Evolutionary conservation across 176 grass and related monocot species (phyloP), one percentile per base, ranked within the genome.

Genomic region (Thinopyrum elongatum): DNA sequence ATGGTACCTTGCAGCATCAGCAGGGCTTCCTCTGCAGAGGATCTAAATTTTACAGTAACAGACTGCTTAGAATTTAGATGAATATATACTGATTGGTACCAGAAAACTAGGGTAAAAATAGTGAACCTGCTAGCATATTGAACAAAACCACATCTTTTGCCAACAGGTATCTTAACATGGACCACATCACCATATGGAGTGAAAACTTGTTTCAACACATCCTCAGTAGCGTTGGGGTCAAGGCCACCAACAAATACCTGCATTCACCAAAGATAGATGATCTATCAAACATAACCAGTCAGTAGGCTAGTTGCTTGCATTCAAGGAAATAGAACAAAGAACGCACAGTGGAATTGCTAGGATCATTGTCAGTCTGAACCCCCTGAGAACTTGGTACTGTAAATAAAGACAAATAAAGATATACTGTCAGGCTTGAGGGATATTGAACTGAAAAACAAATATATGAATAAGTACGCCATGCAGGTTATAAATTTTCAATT

Each of bases 81-180:
- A 42, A 42, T 42, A 42, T 42, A 42, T 42, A 42, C 39, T 42
- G 41, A 42, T 42, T 42, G 41, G 41, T 42, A 42, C 41, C 10
- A 42, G 41, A 42, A 42, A 42, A 42, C 41, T 42, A 42, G 41
- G 41, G 41, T 42, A 12, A 42, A 42, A 42, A 42, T 42, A 42
- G 41, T 12, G 41, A 42, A 42, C 41, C 96, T 99, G 87, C 86
- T 90, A 76, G 65, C 88, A 60, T 88, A 96, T 73, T 99, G 97
- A 84, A 99, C 97, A 86, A 99, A 99, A 46, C 94, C 97, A 79
- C 97, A 99, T 83, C 92, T 90, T 83, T 99, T 99, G 57, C 97
- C 97, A 80, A 86, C 76, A 70, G 94, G 97, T 30, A 99, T 99
- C 79, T 99, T 99, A 53, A 99, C 94, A 92, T 95, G 92, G 61